Evolutionary conservation across 768 basidiomycete genomes (phyloP), one percentile per base, ranked within the genome.

Genomic region (Cyclocybe aegerita): DNA sequence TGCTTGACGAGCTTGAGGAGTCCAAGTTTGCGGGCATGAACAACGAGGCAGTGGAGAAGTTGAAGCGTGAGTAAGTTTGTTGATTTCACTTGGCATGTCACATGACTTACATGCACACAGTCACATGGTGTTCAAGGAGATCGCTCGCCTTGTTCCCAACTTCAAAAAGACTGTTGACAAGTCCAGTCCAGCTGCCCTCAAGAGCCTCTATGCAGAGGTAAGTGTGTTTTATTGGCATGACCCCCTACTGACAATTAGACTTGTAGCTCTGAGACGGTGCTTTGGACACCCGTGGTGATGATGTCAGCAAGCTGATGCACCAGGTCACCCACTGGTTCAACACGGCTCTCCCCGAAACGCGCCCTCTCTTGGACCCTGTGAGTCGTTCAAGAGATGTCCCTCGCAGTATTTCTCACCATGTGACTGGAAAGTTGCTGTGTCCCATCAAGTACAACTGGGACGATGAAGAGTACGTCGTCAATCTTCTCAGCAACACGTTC

Each of bases 311-410:
- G 1, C 45, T 62, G 17, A 48, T 52, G 15, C 44, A 30, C 2
- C 50, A 35, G 2, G 31, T 66, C 4, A 49, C 56, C 0, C 50
- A 56, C 7, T 66, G 61, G 62, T 37, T 68, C 6, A 58, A 54
- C 15, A n/a, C n/a, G 14, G 30, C 30, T 32, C 14, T 15, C 29
- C 15, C 35, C 4, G 12, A 10, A 14, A 52, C 55, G 31, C 32
- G 16, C 14, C 33, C 43, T 2, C 48, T 40, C 36, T 45, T 57
- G 14, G 30, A 32, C 29, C 15, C 16, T 23, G 41, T 15, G 36
- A 31, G 30, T 10, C 42, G 45, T n/a, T n/a, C n/a, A n/a, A n/a
- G n/a, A n/a, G n/a, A n/a, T n/a, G 34, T 31, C n/a, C 43, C 53
- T 48, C 55, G 58, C 12, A 55, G 58, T 14, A n/a, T 51, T 31